Conservation (phyloP, 768 basidiomycete genomes). For the Mrakia blollopis region DNA sequence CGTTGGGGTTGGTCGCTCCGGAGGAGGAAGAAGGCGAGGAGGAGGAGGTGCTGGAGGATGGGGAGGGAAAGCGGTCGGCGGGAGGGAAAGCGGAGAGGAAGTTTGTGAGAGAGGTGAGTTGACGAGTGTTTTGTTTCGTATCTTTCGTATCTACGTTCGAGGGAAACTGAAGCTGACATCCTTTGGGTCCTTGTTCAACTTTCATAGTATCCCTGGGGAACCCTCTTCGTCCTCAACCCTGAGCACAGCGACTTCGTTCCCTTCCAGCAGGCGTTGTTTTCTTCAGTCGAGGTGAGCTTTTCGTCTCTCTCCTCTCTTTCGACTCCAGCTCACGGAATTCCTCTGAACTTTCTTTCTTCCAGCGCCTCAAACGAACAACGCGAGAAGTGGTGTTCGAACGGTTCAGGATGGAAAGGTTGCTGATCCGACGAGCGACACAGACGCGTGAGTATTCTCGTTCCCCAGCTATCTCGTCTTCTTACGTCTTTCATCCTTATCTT, state of each 20-base stretch:
- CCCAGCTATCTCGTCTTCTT: too few species aligned
- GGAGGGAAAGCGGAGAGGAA: neutral
- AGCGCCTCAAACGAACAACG: slow-evolving; percentile 1
- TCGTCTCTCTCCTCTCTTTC: neutral
- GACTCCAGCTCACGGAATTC: neutral
- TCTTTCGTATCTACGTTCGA: neutral
- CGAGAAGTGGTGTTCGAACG: slow-evolving; percentile 1
- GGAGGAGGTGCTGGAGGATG: neutral
- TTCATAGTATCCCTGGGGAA: slow-evolving; percentile 80
- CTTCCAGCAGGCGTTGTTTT: slow-evolving; percentile 70
- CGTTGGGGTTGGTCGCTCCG: neutral
- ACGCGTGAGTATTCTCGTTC: neutral
- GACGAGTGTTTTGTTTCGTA: too few species aligned
- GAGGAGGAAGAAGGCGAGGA: slow-evolving; percentile 47
- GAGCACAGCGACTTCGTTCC: slow-evolving; percentile 82
- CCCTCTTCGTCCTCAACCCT: slow-evolving; percentile 77
- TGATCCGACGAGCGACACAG: neutral
- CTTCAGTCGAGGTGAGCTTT: neutral
- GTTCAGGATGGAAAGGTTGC: slow-evolving; percentile 4
- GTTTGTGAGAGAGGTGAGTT: slow-evolving; percentile 4
- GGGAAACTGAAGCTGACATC: neutral
- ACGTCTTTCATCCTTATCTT: neutral
- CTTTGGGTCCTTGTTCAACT: too few species aligned
- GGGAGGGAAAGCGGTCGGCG: neutral
- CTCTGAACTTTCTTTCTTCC: neutral